These are phyloP conservation scores for Hymenoscyphus occultus DNA, from an alignment of 2,329 filamentous ascomycete species.

Conservation along the genomic window DNA sequence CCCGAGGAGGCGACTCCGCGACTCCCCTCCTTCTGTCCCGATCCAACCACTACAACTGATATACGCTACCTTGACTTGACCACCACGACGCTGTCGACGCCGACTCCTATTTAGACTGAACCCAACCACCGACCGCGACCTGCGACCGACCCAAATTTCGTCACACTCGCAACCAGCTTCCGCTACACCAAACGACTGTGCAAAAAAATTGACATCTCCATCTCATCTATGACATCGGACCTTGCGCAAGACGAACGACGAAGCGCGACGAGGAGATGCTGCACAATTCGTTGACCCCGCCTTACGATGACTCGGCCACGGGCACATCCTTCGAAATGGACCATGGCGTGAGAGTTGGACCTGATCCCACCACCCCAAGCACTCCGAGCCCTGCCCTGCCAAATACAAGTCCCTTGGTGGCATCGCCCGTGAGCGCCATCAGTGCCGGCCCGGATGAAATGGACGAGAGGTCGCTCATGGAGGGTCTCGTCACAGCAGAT, in stretches of 20 bases:
- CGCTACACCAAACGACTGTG: constrained; percentile 19
- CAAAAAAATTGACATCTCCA: constrained; percentile 6
- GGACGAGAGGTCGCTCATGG: constrained; percentile 19
- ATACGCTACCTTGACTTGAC: background rate
- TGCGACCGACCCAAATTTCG: background rate
- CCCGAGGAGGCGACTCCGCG: background rate
- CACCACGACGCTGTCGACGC: background rate
- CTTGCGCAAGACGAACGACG: constrained; percentile 18
- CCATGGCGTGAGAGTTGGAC: constrained; percentile 15
- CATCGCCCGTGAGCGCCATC: constrained; percentile 21
- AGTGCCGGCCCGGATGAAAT: constrained; percentile 19
- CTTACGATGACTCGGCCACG: constrained; percentile 23
- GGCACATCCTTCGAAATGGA: constrained; percentile 19
- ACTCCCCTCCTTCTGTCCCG: background rate
- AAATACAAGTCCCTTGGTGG: constrained; percentile 7
- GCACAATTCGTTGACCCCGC: constrained; percentile 28
- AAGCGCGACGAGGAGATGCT: constrained; percentile 29
- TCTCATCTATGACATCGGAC: constrained; percentile 24
- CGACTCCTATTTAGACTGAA: background rate
- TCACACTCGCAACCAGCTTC: background rate
- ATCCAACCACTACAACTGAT: background rate
- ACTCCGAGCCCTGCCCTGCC: background rate
- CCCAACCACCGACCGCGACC: background rate
- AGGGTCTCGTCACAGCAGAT: constrained; percentile 15
- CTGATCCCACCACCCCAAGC: constrained; percentile 5